A percentile compares a stretch with the other conserved stretches of the same genome.
These are phyloP conservation scores for Hypomyces rosellus DNA, from an alignment of 2,329 filamentous ascomycete genomes.

Conservation along the genomic window DNA sequence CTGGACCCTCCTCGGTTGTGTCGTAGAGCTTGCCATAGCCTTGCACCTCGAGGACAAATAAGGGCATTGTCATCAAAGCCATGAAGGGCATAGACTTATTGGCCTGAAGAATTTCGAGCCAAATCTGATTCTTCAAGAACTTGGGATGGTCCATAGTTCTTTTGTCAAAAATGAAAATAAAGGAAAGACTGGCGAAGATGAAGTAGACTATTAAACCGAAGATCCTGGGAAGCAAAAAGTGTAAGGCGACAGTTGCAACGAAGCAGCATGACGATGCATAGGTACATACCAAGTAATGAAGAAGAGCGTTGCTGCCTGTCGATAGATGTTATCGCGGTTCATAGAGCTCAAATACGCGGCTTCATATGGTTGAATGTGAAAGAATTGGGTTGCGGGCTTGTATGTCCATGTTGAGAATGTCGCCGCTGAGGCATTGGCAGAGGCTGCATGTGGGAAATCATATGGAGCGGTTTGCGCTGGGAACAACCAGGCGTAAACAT, in stretches of 20 bases:
- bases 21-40: constrained; percentile 88
- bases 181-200: constrained; percentile 74
- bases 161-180: constrained; percentile 87
- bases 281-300: constrained; percentile 73
- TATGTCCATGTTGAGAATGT: constrained; percentile 60
- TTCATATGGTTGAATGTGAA: constrained; percentile 63
- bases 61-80: constrained; percentile 71
- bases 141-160: constrained; percentile 82
- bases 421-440: constrained; percentile 49
- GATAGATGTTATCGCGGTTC: constrained; percentile 68
- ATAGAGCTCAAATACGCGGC: constrained; percentile 75
- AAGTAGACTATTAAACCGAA: constrained; percentile 85
- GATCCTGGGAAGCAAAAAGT: constrained; percentile 49
- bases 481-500: constrained; percentile 65
- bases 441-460: constrained; percentile 42
- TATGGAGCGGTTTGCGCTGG: constrained; percentile 52
- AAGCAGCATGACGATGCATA: background rate
- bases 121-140: constrained; percentile 90
- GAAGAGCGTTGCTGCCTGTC: constrained; percentile 71
- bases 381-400: constrained; percentile 63
- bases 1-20: constrained; percentile 65
- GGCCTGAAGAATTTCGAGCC: constrained; percentile 77
- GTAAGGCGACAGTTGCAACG: background rate
- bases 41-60: constrained; percentile 77
- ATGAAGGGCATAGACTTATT: constrained; percentile 73